These are phyloP conservation scores for Iodosphaeria phyllophila DNA, from an alignment of 2,329 filamentous ascomycete genomes.

Conservation along the genomic window DNA sequence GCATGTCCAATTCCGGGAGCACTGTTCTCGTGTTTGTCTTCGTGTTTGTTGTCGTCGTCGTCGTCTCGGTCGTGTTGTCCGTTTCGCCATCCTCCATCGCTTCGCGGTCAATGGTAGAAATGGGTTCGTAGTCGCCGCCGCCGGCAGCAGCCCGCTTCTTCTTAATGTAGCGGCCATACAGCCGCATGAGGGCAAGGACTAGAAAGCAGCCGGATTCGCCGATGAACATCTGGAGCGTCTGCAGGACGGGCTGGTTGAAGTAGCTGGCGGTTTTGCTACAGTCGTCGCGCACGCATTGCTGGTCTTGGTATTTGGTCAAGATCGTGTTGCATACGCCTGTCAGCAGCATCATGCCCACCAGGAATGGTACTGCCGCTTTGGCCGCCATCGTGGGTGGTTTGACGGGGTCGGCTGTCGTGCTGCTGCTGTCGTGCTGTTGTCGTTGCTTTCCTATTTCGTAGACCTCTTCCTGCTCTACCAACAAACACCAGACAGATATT, in stretches of 20 bases:
- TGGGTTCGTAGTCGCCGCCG: conserved; percentile 48
- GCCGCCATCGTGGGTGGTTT: conserved; percentile 43
- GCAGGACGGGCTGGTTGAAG: conserved; percentile 91
- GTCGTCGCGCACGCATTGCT: conserved; percentile 91
- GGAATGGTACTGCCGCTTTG: conserved; percentile 56
- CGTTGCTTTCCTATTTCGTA: too few relatives aligned
- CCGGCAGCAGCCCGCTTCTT: conserved; percentile 22
- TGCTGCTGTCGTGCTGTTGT: too few relatives aligned
- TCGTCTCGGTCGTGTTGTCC: conserved; percentile 22
- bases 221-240: conserved; percentile 96
- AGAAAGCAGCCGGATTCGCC: conserved; percentile 95
- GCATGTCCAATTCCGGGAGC: conserved; percentile 25
- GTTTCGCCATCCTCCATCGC: conserved; percentile 24
- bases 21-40: conserved; percentile 14
- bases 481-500: too few relatives aligned
- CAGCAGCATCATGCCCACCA: conserved; percentile 91
- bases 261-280: conserved; percentile 45
- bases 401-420: too few relatives aligned
- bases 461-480: too few relatives aligned
- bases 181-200: conserved; percentile 51
- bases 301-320: conserved; percentile 96
- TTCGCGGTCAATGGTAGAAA: conserved; percentile 32
- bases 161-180: conserved; percentile 40
- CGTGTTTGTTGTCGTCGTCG: conserved; percentile 21
- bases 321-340: conserved; percentile 95